Percentiles rank a stretch among this genome's conserved stretches.
These are phyloP conservation scores for Balakata baccata DNA, from an alignment of 345 rosid genomes.

Conservation along the genomic window DNA sequence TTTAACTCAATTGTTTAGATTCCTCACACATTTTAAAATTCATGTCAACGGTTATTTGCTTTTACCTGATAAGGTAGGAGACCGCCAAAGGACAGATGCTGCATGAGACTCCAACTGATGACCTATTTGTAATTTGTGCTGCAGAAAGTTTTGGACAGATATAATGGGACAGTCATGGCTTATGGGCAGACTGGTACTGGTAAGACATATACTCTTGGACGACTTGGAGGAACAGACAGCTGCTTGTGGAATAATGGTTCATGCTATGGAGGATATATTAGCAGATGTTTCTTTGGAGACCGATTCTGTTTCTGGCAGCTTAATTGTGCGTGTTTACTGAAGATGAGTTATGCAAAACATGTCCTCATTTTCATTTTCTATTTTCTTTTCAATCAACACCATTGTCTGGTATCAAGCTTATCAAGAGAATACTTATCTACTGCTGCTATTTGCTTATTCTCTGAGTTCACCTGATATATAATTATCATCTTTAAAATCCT, in stretches of 20 bases:
- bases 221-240: slow-evolving; percentile 87
- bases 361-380: background rate
- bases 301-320: slow-evolving; percentile 47
- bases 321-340: background rate
- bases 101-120: slow-evolving; percentile 3
- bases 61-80: background rate
- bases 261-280: slow-evolving; percentile 95
- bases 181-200: slow-evolving; percentile 99
- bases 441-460: background rate
- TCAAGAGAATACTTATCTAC: slow-evolving; percentile 1
- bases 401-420: slow-evolving; percentile 1
- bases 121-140: slow-evolving; percentile 17
- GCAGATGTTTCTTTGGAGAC: slow-evolving; percentile 62
- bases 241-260: slow-evolving; percentile 97
- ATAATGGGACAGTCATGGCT: slow-evolving; percentile 97
- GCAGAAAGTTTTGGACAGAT: slow-evolving; percentile 94
- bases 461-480: no score
- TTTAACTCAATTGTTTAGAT: background rate
- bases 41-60: background rate
- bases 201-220: slow-evolving; percentile 94
- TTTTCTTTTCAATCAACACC: background rate
- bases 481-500: background rate
- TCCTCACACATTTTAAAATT: background rate
- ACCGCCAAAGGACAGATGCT: background rate
- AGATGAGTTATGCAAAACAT: slow-evolving; percentile 2